A percentile compares a stretch with the other conserved stretches of the same genome.
phyloP scores from a whole-genome alignment of 2,329 filamentous ascomycete genomes.

The Scolecobasidium constrictum region DNA sequence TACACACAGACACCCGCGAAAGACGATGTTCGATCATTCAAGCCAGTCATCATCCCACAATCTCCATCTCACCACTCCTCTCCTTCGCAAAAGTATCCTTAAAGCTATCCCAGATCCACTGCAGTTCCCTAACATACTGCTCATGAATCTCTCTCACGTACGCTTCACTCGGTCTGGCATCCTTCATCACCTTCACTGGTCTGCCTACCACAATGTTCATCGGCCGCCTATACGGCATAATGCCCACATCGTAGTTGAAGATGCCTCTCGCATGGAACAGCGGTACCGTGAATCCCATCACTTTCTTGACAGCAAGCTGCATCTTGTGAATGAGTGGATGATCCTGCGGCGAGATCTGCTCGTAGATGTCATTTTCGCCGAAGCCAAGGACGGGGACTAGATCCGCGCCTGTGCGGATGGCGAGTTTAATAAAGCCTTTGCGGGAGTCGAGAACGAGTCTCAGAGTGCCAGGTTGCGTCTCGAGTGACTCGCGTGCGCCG shows the following conservation, averaged over 20 bases:
- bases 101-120: conserved; percentile 64
- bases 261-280: conserved; percentile 83
- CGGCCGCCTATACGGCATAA: conserved; percentile 85
- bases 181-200: conserved; percentile 60
- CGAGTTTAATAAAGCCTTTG: conserved; percentile 90
- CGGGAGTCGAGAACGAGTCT: conserved; percentile 71
- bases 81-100: conserved; percentile 63
- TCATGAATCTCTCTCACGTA: conserved; percentile 75
- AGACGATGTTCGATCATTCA: background rate
- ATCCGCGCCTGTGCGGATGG: conserved; percentile 83
- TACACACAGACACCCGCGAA: no score
- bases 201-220: conserved; percentile 83
- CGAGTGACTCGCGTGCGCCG: conserved; percentile 82
- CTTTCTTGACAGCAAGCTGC: conserved; percentile 74
- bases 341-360: conserved; percentile 66
- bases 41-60: conserved; percentile 45
- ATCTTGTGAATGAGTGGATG: conserved; percentile 71
- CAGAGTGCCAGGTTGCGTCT: conserved; percentile 68
- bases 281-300: conserved; percentile 86
- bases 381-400: conserved; percentile 87
- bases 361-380: conserved; percentile 92
- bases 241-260: conserved; percentile 94
- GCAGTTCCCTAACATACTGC: conserved; percentile 65
- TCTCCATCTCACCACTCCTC: conserved; percentile 54
- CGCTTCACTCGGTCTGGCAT: conserved; percentile 54